Evolutionary conservation across 495 filamentous ascomycete species (phyloP), one percentile per base, ranked within the genome.

Genomic region (Annulohypoxylon stygium): DNA sequence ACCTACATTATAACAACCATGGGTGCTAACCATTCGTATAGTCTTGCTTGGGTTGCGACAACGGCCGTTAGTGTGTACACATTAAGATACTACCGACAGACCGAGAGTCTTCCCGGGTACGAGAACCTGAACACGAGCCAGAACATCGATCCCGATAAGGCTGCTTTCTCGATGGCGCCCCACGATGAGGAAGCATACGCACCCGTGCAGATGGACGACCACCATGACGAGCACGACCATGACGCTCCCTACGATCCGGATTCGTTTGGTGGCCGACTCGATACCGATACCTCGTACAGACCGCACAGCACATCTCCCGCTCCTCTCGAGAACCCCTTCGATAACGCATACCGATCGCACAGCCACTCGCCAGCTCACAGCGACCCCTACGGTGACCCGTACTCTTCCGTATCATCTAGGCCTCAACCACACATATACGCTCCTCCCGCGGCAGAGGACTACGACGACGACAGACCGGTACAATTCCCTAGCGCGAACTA

Each of bases 21-120:
- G 12, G 61, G 14, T 54, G 14, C 65, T 72, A 53, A 61, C 61
- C 41, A 41, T 72, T 16, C 16, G 0, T 47, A 51, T 71, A 97
- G 93, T 80, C 78, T 97, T 36, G 86, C 92, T 72, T 97, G 94
- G 83, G 79, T 86, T 67, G 77, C 87, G 10, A 95, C 95, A 3
- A 88, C 88, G 55, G 88, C 85, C 62, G 86, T 97, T 59, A 95
- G 93, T 66, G 83, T 93, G 75, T 93, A 93, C 82, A 91, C 90
- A 57, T 85, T 93, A 61, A 86, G 90, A 75, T 91, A 94, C 82
- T 97, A 91, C 85, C 88, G 91, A 69, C 88, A 88, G 63, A 90
- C 93, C 71, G 93, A 93, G 67, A 87, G 87, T 47, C 87, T 95
- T 5, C 93, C 93, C n/a, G 90, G 90, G 33, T 88, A 89, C 62